A percentile compares a stretch with the other conserved stretches of the same genome.
Conservation (phyloP, 129 eudicot genomes). For the Helianthus annuus region DNA sequence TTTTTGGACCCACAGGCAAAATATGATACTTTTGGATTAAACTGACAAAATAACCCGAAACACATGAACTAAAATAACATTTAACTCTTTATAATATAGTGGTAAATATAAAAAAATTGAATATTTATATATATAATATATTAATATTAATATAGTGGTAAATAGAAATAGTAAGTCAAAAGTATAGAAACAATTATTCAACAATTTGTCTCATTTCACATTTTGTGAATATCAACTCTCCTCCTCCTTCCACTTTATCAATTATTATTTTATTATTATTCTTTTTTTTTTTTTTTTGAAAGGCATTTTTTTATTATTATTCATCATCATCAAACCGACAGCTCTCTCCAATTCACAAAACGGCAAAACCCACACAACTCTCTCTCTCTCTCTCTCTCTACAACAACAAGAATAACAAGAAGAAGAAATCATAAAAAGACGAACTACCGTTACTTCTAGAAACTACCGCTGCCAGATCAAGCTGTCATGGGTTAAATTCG, state of each 20-base stretch:
- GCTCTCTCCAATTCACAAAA: slow-evolving; percentile 12
- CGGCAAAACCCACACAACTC: background rate
- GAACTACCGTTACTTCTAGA: slow-evolving; percentile 17
- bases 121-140: too few species aligned
- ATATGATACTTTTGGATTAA: too few species aligned
- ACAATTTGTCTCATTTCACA: slow-evolving; percentile 32
- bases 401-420: background rate
- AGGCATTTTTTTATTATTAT: too few species aligned
- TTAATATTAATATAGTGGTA: too few species aligned
- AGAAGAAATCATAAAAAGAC: slow-evolving; percentile 14
- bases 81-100: too few species aligned
- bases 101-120: too few species aligned
- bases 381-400: too few species aligned
- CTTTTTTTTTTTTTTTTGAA: too few species aligned
- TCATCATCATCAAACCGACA: slow-evolving; percentile 21
- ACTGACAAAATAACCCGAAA: too few species aligned
- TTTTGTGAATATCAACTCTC: background rate
- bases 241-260: slow-evolving; percentile 5
- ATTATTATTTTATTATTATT: background rate
- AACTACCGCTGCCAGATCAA: slow-evolving; percentile 33
- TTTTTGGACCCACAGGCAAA: too few species aligned
- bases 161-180: background rate
- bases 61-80: too few species aligned
- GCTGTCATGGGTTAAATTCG: slow-evolving; percentile 40
- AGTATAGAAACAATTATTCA: slow-evolving; percentile 5